Percentiles rank a stretch among this genome's conserved stretches.
Evolutionary conservation across 1,284 basidiomycete genomes (phyloP).

Genomic region (Sanguinoderma infundibulare): DNA sequence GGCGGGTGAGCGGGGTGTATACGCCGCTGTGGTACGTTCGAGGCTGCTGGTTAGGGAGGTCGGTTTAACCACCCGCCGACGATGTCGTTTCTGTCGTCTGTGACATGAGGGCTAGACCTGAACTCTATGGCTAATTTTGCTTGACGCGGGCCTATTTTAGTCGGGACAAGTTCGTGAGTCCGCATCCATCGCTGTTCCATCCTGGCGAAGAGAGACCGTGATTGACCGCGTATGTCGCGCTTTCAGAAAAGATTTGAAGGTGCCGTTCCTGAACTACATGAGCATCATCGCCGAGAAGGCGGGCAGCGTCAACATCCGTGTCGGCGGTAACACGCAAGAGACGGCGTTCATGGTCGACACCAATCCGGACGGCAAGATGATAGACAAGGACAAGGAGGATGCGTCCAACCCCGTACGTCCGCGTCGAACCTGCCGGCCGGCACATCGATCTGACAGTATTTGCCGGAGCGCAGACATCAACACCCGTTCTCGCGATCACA

Average conservation of each 20-base stretch:
- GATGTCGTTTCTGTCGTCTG: neutral
- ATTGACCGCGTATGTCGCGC: neutral
- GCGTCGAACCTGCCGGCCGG: neutral
- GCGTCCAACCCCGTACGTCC: constrained; percentile 48
- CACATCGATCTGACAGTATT: neutral
- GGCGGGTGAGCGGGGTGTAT: too few relatives aligned
- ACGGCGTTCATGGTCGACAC: constrained; percentile 52
- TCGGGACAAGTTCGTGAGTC: constrained; percentile 25
- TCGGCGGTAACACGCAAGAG: constrained; percentile 79
- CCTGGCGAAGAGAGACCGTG: neutral
- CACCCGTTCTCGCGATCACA: constrained; percentile 48
- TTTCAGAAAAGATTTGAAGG: constrained; percentile 50
- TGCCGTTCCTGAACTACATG: constrained; percentile 77
- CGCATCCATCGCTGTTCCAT: constrained; percentile 22
- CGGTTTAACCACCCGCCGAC: neutral
- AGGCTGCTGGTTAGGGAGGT: neutral
- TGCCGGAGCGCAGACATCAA: constrained; percentile 34
- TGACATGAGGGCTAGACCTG: neutral
- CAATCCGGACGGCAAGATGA: constrained; percentile 47
- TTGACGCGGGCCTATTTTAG: constrained; percentile 5
- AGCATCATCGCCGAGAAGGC: constrained; percentile 60
- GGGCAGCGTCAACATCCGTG: constrained; percentile 60
- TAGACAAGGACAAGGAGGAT: constrained; percentile 52
- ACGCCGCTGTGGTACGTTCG: neutral
- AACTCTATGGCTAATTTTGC: neutral